Conservation (phyloP, 1,139 yeast genomes). For the Citeromyces hawaiiensis region DNA sequence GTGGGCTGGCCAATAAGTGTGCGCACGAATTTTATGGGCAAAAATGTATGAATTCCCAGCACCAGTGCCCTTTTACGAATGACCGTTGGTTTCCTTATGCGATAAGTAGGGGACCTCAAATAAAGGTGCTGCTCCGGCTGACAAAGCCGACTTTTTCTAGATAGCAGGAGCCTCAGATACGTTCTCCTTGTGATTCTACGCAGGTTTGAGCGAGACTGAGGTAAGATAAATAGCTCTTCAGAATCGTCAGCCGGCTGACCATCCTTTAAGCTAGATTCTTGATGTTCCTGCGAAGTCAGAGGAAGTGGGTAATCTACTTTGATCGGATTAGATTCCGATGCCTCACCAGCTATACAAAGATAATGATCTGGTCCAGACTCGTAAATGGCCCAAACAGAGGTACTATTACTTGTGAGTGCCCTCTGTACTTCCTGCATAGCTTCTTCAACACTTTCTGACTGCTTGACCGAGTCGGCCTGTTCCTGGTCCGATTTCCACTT, state of each 20-base stretch:
- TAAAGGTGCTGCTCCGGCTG: not conserved
- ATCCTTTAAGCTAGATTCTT: not conserved
- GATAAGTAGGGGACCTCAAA: not conserved
- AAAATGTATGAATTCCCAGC: constrained; percentile 36
- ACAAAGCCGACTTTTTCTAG: not conserved
- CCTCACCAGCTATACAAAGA: not conserved
- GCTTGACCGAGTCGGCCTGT: not conserved
- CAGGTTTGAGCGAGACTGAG: not conserved
- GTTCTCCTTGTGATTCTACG: not conserved
- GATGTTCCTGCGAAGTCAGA: not conserved
- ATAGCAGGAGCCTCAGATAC: not conserved
- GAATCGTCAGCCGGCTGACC: not conserved
- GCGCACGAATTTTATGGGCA: constrained; percentile 37
- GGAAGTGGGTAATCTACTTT: not conserved
- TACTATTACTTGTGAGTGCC: not conserved
- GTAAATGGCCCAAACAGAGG: not conserved
- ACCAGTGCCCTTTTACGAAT: constrained; percentile 23
- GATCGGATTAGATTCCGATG: not conserved
- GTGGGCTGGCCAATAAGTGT: constrained; percentile 32
- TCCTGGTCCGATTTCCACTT: not conserved
- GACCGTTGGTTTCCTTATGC: not conserved
- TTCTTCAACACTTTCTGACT: not conserved
- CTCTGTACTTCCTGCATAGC: not conserved
- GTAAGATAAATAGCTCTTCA: not conserved
- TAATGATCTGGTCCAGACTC: not conserved